Base-by-base conservation (phyloP, 257 asterid species). In the Nicotiana sylvestris region DNA sequence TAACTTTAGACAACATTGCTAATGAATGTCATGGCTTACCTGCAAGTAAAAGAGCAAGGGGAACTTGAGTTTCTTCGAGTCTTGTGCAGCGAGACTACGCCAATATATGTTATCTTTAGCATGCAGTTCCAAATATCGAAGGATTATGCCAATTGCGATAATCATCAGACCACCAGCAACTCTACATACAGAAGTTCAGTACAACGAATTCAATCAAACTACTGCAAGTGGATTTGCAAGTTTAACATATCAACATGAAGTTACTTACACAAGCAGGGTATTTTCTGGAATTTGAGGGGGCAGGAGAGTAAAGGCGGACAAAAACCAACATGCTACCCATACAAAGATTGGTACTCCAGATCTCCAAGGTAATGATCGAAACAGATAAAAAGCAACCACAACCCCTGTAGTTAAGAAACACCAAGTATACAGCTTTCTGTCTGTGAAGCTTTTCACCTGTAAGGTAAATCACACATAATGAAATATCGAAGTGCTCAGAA, bases 201-300 rank as follows among this genome's bases (percentile, higher is more conserved):
- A 51, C 27, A 51, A 51, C 17, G 11, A 51, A 76, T 76, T 76
- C 46, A 76, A 76, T 51, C 16, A 2, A 2, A 17, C 64, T 27
- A 76, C 80, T 15, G 30, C 46, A 8, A 51, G 43, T 76, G 29
- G 29, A 74, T 74, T 35, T 27, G 80, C 64, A 51, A 51, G 43
- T 74, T 74, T 74, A 7, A 51, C 29, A 29, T 53, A 76, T 51
- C 29, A 76, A 15, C 18, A 83, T 17, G 66, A 66, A 49, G 62
- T 35, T 58, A 84, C 99, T 88, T 91, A 96, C 98, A 96, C 99
- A 56, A 96, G 88, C 76, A 77, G 80, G 83, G 97, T 94, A 85
- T 94, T 93, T 84, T 96, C 99, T 67, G 99, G 98, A 90, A 96
- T 96, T 92, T 96, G 95, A 85, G 98, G 97, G 77, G 99, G 98